Base-by-base conservation (phyloP, 2,329 filamentous ascomycete genomes). In the Cladorrhinum sp. region DNA sequence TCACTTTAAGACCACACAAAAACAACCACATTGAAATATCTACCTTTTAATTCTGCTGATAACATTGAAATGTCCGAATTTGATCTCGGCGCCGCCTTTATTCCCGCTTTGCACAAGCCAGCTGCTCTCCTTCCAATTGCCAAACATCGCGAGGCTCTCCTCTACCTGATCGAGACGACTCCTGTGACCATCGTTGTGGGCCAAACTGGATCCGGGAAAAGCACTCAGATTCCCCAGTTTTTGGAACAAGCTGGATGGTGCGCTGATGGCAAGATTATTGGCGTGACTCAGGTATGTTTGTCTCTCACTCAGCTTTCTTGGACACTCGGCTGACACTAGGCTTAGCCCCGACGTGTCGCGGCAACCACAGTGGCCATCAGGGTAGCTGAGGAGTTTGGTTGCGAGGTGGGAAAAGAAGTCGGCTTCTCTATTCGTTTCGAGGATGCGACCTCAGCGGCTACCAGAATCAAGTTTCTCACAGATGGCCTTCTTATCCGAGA, bases 361-460 rank as follows among this genome's bases (percentile, higher is more conserved):
- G 94, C 91, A 30, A 96, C 92, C 0, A 96, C 92, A 1, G 91
- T 98, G 23, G 93, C 94, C 8, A 80, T 89, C 30, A 83, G 94
- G 66, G 94, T 98, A 6, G 94, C 95, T 8, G 90, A 96, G 72
- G 95, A 99, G 75, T 85, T 92, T 73, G 86, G 87, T 58, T 95
- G 91, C 73, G 88, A 92, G 65, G 73, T 98, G 10, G 95, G 95
- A 26, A 92, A 96, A 75, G 89, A 96, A 72, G 90, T 94, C 23
- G 95, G 95, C 58, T 98, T 96, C 73, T 96, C 92, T 0, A 96
- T 98, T 66, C 85, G 86, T 18, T 89, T 99, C 70, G 94, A 99
- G 72, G 94, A 98, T 81, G 85, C 91, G 65, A 96, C 93, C 4
- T 96, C 92, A 20, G 82, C 88, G 18, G 82, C 85, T 33, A 99